phyloP scores from a whole-genome alignment of 805 yeast species.

The Lachancea quebecensis region DNA sequence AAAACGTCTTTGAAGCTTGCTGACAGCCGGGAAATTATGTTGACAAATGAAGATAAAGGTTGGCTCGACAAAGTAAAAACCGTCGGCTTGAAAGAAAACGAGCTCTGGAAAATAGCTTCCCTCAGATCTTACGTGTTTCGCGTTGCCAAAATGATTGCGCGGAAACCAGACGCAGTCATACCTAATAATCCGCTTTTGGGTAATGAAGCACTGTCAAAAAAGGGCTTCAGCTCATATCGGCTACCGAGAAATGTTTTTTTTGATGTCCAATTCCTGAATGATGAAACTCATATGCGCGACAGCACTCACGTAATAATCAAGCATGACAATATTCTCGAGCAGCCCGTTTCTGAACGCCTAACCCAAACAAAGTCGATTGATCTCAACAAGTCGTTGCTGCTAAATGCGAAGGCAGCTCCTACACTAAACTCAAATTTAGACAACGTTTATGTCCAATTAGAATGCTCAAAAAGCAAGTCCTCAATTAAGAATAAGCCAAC shows the following conservation, averaged over 20 bases:
- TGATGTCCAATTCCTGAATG: constrained; percentile 31
- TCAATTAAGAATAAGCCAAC: not conserved
- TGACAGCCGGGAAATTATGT: constrained; percentile 40
- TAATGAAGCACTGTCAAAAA: constrained; percentile 16
- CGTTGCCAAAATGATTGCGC: constrained; percentile 41
- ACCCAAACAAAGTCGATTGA: constrained; percentile 8
- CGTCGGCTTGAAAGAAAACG: constrained; percentile 66
- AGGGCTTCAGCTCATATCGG: constrained; percentile 20
- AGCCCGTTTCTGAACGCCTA: not conserved
- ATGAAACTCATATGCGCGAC: constrained; percentile 1
- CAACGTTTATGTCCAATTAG: constrained; percentile 42
- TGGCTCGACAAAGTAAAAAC: constrained; percentile 69
- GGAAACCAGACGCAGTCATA: constrained; percentile 19
- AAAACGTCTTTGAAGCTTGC: constrained; percentile 31
- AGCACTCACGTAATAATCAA: constrained; percentile 7
- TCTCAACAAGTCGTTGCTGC: constrained; percentile 31
- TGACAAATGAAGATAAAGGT: constrained; percentile 58
- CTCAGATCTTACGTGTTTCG: constrained; percentile 61
- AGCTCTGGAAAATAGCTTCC: constrained; percentile 76
- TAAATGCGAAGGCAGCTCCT: constrained; percentile 33
- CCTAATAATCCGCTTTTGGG: constrained; percentile 23
- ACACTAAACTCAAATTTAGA: constrained; percentile 35
- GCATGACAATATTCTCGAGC: not conserved
- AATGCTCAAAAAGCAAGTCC: constrained; percentile 17
- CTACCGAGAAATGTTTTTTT: constrained; percentile 49